phyloP scores from a whole-genome alignment of 176 grass and related monocot genomes.

The Canna indica region DNA sequence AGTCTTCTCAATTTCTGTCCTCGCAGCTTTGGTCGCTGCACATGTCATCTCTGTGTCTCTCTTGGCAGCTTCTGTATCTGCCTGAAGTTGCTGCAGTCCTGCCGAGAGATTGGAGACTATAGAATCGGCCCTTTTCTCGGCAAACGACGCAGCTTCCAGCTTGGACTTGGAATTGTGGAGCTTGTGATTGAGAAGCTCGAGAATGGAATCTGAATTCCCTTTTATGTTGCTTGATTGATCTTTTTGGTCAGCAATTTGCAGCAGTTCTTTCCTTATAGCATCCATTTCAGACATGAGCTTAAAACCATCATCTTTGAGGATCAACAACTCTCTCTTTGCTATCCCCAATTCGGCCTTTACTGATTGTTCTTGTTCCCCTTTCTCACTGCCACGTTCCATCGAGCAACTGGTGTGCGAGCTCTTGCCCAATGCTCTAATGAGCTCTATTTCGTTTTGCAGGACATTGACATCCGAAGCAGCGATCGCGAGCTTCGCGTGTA shows the following conservation, averaged over 20 bases:
- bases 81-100: background rate
- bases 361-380: background rate
- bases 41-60: background rate
- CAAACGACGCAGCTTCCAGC: background rate
- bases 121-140: background rate
- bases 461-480: background rate
- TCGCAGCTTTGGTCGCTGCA: background rate
- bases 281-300: conserved; percentile 4
- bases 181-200: background rate
- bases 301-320: background rate
- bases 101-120: background rate
- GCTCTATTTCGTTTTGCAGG: conserved; percentile 3
- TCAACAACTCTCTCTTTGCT: background rate
- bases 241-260: background rate
- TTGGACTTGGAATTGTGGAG: background rate
- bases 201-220: background rate
- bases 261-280: background rate
- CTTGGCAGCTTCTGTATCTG: background rate
- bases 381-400: background rate
- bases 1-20: background rate
- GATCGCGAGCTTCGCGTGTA: background rate
- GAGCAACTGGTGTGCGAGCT: background rate
- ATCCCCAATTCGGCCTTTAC: background rate
- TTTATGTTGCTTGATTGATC: background rate
- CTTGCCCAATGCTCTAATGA: background rate